Percentiles rank a stretch among this genome's conserved stretches.
Conservation (phyloP, 345 rosid species). For the Crucihimalaya himalaica region DNA sequence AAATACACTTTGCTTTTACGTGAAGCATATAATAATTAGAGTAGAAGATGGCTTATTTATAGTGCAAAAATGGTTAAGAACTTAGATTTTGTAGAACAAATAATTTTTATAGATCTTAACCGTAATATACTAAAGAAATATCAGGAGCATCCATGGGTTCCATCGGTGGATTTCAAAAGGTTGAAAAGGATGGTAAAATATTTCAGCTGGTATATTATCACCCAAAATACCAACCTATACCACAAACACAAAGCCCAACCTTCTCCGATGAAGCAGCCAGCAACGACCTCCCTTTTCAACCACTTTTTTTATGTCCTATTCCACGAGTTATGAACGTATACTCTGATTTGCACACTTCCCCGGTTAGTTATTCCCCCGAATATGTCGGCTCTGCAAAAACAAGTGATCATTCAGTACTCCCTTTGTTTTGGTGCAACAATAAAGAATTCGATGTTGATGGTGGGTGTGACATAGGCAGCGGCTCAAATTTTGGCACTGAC, state of each 20-base stretch:
- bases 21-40: no score
- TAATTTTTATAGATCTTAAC: no score
- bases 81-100: no score
- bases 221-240: background rate
- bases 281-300: background rate
- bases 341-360: background rate
- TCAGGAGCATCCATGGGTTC: background rate
- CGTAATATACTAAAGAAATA: no score
- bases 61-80: no score
- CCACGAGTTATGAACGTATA: background rate
- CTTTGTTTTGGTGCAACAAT: conserved; percentile 16
- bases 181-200: background rate
- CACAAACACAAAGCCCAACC: background rate
- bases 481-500: background rate
- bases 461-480: background rate
- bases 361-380: background rate
- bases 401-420: background rate
- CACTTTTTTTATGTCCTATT: background rate
- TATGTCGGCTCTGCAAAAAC: background rate
- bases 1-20: no score
- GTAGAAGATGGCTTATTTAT: no score
- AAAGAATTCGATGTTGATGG: background rate
- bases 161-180: background rate
- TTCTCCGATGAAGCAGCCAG: background rate
- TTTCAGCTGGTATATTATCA: background rate